Evolutionary conservation across 768 basidiomycete genomes (phyloP), one percentile per base, ranked within the genome.

Genomic region (Tulasnella sp.): DNA sequence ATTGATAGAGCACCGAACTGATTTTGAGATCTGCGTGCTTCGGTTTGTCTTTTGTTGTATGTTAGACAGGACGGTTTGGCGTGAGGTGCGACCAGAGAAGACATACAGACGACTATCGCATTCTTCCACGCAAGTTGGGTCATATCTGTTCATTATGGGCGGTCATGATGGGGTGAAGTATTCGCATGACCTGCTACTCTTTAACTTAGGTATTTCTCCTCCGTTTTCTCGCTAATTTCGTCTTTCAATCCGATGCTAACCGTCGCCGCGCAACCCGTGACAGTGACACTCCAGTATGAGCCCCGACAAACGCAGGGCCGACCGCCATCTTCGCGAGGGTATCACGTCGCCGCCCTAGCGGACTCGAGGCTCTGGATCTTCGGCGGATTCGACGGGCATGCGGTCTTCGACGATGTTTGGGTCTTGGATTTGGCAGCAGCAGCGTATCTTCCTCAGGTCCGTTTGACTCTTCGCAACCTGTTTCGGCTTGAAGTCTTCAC

Each of bases 251-350:
- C 34, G 7, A 38, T 38, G 34, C 15, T n/a, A n/a, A n/a, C n/a
- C 30, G 29, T 19, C 1, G 10, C 4, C 21, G 11, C 22, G 11
- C 10, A 27, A 53, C 60, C 43, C 52, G 21, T 34, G 9, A 4
- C 66, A 93, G 92, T 93, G 2, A 87, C 85, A 19, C 74, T 94
- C 2, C 81, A 84, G 69, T 96, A 85, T 72, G 92, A 96, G 67
- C 71, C 77, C 10, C 85, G 87, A n/a, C 30, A 72, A 1, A 73
- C 84, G 1, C 75, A 76, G 15, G 90, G 93, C 1, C 79, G 77
- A 51, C 74, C 84, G 0, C 90, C 90, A 0, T 76, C 78, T 19
- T 73, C 80, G 17, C 80, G 93, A 24, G 93, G 91, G 2, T 93
- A 96, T 71, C 93, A 96, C 65, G 80, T 83, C 8, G 75, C 90